Evolutionary conservation across 495 filamentous ascomycete species (phyloP), one percentile per base, ranked within the genome.

Genomic region (Cercophora samala): DNA sequence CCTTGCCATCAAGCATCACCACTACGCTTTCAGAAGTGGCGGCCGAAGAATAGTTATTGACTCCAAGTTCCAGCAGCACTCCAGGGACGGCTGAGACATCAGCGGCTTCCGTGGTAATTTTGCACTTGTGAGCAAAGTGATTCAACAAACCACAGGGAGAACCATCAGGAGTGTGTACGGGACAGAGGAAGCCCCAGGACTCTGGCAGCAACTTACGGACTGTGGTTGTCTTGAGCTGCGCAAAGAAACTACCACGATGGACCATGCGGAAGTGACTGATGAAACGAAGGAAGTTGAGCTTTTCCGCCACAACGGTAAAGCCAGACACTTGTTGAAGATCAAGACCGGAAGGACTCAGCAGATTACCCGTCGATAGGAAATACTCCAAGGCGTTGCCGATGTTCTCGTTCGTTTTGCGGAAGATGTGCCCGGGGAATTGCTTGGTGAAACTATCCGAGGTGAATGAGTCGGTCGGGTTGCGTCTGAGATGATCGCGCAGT

Each of bases 261-360:
- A 99, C 93, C 93, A 97, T 97, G 61, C 95, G 92, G 84, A 99
- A 99, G 76, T 99, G 95, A 81, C 91, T 94, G 80, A 99, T 96
- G 81, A 99, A 99, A 70, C 95, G 91, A 73, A 96, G 89, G 81
- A 98, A 99, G 83, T 99, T 99, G 73, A 98, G 93, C 84, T 98
- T 98, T 78, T 99, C 95, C 4, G 95, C 95, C 64, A 97, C 94
- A 51, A 99, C 91, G 0, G 91, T 96, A 79, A 95, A 99, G 65
- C 95, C 95, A 26, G 95, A 96, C 0, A 88, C 86, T 75, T 99
- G 95, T 69, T 97, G 94, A 68, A 97, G 77, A 85, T 98, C 95
- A 58, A 99, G 84, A 71, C 95, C 95, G 37, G 90, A 93, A 5
- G 91, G 90, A 80, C 91, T 96, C 69, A 90, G 85, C 29, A 99